These are phyloP conservation scores for Echites panduratus DNA, from an alignment of 257 asterid species.

Conservation along the genomic window DNA sequence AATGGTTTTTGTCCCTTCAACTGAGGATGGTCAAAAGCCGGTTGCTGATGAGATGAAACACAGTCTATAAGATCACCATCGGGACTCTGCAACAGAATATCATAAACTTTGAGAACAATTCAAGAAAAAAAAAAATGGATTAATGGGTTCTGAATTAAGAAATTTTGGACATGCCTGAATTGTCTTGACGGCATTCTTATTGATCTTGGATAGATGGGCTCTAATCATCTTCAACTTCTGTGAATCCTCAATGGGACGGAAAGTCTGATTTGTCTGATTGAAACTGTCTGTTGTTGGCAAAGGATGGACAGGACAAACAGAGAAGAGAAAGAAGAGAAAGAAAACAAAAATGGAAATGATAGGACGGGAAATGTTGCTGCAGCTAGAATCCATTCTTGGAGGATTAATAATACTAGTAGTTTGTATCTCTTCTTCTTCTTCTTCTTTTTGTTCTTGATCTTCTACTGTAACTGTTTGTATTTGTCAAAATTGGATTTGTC, in stretches of 20 bases:
- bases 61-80: conserved; percentile 92
- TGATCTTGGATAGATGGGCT: conserved; percentile 58
- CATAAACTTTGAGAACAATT: background rate
- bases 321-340: conserved; percentile 41
- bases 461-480: conserved; percentile 20
- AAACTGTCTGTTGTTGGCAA: conserved; percentile 26
- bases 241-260: conserved; percentile 47
- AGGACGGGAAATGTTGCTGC: conserved; percentile 39
- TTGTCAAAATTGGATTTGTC: conserved; percentile 33
- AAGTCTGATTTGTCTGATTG: conserved; percentile 38
- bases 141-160: background rate
- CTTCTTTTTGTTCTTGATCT: conserved; percentile 5
- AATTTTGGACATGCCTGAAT: conserved; percentile 42
- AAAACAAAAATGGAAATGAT: conserved; percentile 45
- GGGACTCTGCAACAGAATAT: conserved; percentile 56
- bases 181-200: conserved; percentile 70
- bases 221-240: conserved; percentile 40
- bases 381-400: conserved; percentile 42
- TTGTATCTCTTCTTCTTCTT: conserved; percentile 17
- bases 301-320: conserved; percentile 41
- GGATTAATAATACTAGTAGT: conserved; percentile 7
- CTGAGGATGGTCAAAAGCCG: conserved; percentile 88
- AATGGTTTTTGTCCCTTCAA: conserved; percentile 71
- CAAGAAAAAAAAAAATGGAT: too few relatives aligned
- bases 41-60: conserved; percentile 66